Conservation (phyloP, 768 basidiomycete species). For the Lactifluus piperatus region DNA sequence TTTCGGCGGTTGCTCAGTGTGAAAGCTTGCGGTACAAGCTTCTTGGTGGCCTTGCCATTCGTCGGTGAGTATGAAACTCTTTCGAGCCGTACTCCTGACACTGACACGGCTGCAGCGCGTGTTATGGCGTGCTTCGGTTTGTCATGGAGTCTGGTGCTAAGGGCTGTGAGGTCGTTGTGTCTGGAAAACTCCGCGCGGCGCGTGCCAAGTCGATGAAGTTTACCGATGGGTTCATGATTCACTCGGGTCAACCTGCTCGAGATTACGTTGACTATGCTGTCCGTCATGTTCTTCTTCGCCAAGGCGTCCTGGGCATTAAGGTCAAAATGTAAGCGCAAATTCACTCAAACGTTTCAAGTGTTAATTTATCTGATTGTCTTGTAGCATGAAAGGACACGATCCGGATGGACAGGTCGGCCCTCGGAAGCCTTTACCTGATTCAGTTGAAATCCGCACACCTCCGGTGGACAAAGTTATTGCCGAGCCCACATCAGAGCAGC, state of each 20-base stretch:
- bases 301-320: constrained; percentile 99
- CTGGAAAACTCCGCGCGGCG: constrained; percentile 98
- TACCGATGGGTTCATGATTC: constrained; percentile 99
- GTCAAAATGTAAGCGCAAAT: constrained; percentile 80
- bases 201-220: constrained; percentile 99
- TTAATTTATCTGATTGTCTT: constrained; percentile 13
- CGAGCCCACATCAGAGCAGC: constrained; percentile 86
- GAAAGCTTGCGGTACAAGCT: constrained; percentile 98
- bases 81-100: background rate
- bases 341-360: background rate
- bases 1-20: constrained; percentile 97
- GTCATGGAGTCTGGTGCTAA: constrained; percentile 99
- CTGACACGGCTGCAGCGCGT: constrained; percentile 47
- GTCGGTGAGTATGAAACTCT: constrained; percentile 54
- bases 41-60: constrained; percentile 97
- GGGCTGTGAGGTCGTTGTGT: constrained; percentile 99
- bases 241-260: constrained; percentile 94
- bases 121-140: constrained; percentile 99
- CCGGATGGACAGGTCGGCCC: constrained; percentile 87
- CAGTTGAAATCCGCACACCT: constrained; percentile 83
- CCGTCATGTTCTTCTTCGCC: constrained; percentile 93
- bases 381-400: constrained; percentile 94
- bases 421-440: constrained; percentile 89
- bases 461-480: constrained; percentile 85
- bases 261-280: constrained; percentile 98